Base-by-base conservation (phyloP, 202 grass and related monocot genomes). In the Eragrostis tef region DNA sequence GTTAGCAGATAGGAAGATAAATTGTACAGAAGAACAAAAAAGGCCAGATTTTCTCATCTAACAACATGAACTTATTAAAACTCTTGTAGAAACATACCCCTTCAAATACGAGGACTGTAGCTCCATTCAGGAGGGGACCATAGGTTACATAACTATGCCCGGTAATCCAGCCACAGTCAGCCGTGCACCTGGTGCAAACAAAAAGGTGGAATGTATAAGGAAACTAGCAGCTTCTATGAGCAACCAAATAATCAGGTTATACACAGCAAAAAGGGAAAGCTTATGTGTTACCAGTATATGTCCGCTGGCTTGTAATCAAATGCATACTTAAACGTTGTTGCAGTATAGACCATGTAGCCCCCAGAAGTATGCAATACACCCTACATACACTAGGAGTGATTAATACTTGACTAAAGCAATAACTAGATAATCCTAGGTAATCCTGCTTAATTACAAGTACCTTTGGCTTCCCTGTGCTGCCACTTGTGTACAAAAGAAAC, bases 141-240 rank as follows among this genome's bases (percentile, higher is more conserved):
- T 98, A 98, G 58, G 96, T 88, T 58, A 98, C 90, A 75, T 98
- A 98, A 75, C 96, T 98, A 78, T 98, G 96, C 47, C 96, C 96
- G 65, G 96, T 98, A 74, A 98, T 98, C 96, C 96, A 98, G 11
- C 96, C 96, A 85, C 96, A 98, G 73, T 98, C 96, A 73, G 96
- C 96, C 79, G 96, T 98, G 62, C 96, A 98, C 96, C 96, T 98
- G 77, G 74, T 81, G 43, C 53, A 41, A 90, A 64, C 70, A 51
- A 78, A 82, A 90, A n/a, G 85, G 72, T 66, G 60, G 43, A 81
- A 64, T 48, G 22, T 12, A 36, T 84, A 80, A 86, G 81, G 84
- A 84, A 98, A 90, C 74, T 57, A 19, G 0, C 29, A 45, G 31
- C 19, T 83, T 48, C 43, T 26, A 58, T 85, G 7, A 64, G 47